Base-by-base conservation (phyloP, 2,329 filamentous ascomycete species). In the Fusarium xylarioides region DNA sequence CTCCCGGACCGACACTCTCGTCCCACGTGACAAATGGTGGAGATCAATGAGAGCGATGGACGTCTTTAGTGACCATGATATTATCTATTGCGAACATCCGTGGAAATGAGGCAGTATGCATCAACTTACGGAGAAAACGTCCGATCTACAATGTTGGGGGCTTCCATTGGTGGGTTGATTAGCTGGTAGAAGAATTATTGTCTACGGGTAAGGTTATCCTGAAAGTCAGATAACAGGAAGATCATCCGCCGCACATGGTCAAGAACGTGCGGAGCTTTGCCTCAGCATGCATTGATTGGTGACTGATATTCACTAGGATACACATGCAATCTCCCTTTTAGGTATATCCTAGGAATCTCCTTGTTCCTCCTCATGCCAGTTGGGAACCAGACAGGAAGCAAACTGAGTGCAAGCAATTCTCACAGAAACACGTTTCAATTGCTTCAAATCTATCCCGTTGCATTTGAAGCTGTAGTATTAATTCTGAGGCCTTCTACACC, bases 231-330 rank as follows among this genome's bases (percentile, higher is more conserved):
- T 23, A 18, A 18, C 15, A 11, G 28, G 6, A 9, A 10, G 12
- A 32, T 18, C 5, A 49, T 49, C n/a, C n/a, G 21, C 30, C 21
- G 4, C 15, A 2, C 3, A 11, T 5, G 5, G 7, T 7, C 19
- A 18, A 50, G 7, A 14, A 18, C 0, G 1, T 34, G 11, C 15
- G 3, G 5, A 18, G 2, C 11, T 12, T 18, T 23, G 2, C 8
- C 8, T 4, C 2, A 19, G 5, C 0, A 52, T 19, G 2, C 2
- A 11, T 1, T 19, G 1, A 50, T 23, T 19, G 15, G 16, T 23
- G 4, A 14, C 4, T 11, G 21, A 7, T 4, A 0, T 19, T 11
- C 11, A 5, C 11, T 2, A 23, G 2, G 2, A 23, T 15, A 14
- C 10, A 21, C 4, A 23, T 15, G 7, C 0, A 21, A 1, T 10